These are phyloP conservation scores for Candida koratica DNA, from an alignment of 805 yeast genomes.

Conservation along the genomic window DNA sequence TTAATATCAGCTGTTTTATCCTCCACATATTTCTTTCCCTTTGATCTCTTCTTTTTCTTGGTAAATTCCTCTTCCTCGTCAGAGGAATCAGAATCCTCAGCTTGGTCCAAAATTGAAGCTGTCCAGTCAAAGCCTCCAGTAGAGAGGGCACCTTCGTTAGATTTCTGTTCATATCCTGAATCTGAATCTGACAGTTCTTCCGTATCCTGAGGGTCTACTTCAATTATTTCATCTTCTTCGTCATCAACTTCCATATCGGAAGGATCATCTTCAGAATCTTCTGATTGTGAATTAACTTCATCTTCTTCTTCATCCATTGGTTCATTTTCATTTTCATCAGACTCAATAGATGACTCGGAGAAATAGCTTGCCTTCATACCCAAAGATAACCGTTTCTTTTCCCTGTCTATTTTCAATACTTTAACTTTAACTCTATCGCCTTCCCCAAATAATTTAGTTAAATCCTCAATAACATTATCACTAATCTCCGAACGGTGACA, in stretches of 20 bases:
- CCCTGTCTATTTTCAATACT: slow-evolving; percentile 57
- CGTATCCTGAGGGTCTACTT: background rate
- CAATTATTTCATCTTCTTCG: slow-evolving; percentile 21
- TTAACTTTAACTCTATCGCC: slow-evolving; percentile 91
- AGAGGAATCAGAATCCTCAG: slow-evolving; percentile 53
- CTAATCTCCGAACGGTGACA: slow-evolving; percentile 86
- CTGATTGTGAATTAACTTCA: slow-evolving; percentile 21
- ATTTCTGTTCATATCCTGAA: no score
- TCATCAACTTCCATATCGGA: slow-evolving; percentile 35
- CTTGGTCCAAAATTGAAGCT: slow-evolving; percentile 81
- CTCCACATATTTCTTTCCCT: slow-evolving; percentile 50
- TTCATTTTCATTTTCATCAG: slow-evolving; percentile 21
- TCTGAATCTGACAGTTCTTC: slow-evolving; percentile 22
- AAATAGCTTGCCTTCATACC: slow-evolving; percentile 96
- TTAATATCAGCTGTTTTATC: slow-evolving; percentile 84
- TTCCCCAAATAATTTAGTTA: slow-evolving; percentile 66
- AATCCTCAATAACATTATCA: slow-evolving; percentile 57
- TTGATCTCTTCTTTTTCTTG: slow-evolving; percentile 43
- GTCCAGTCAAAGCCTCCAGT: slow-evolving; percentile 96
- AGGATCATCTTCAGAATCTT: slow-evolving; percentile 24
- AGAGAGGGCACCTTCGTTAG: slow-evolving; percentile 67
- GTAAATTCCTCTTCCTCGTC: slow-evolving; percentile 50
- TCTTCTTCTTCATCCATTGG: slow-evolving; percentile 43
- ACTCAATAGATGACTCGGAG: slow-evolving; percentile 15
- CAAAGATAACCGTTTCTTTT: slow-evolving; percentile 72